These are phyloP conservation scores for Lentinula guzmanii DNA, from an alignment of 768 basidiomycete genomes.

Conservation along the genomic window DNA sequence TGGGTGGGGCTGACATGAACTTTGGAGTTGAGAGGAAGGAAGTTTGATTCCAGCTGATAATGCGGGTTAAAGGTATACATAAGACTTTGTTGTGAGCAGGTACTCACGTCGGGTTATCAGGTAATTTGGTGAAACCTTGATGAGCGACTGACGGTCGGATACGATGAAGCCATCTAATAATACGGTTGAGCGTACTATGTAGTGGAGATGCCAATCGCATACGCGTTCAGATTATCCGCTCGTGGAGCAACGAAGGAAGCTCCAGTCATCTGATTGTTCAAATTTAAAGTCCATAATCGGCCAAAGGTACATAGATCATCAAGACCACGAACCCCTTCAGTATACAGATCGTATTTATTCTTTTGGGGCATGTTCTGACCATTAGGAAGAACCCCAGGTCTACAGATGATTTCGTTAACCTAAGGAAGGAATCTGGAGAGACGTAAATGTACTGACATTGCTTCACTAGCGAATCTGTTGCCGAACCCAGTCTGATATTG, in stretches of 20 bases:
- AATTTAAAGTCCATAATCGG: neutral
- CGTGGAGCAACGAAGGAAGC: conserved; percentile 56
- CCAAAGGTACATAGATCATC: neutral
- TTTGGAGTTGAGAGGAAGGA: conserved; percentile 53
- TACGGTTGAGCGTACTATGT: neutral
- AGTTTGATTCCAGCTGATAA: conserved; percentile 53
- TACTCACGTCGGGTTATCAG: conserved; percentile 54
- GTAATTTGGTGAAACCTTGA: conserved; percentile 49
- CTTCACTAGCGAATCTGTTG: conserved; percentile 50
- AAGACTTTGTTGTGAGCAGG: neutral
- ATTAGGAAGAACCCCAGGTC: conserved; percentile 49
- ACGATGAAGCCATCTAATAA: conserved; percentile 54
- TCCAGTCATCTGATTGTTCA: conserved; percentile 45
- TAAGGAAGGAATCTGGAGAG: no score
- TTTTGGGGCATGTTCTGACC: conserved; percentile 62
- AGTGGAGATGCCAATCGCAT: conserved; percentile 14
- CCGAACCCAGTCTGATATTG: conserved; percentile 55
- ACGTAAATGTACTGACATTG: conserved; percentile 31
- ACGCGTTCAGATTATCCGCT: conserved; percentile 46
- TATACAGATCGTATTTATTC: conserved; percentile 56
- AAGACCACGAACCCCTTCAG: conserved; percentile 40
- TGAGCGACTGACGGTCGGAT: conserved; percentile 66
- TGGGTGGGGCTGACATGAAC: conserved; percentile 60
- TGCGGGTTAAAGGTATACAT: neutral
- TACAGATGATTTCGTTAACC: conserved; percentile 12